Evolutionary conservation across 371 early-diverging fungal genomes (phyloP).

Genomic region (Blastocladiella emersonii): DNA sequence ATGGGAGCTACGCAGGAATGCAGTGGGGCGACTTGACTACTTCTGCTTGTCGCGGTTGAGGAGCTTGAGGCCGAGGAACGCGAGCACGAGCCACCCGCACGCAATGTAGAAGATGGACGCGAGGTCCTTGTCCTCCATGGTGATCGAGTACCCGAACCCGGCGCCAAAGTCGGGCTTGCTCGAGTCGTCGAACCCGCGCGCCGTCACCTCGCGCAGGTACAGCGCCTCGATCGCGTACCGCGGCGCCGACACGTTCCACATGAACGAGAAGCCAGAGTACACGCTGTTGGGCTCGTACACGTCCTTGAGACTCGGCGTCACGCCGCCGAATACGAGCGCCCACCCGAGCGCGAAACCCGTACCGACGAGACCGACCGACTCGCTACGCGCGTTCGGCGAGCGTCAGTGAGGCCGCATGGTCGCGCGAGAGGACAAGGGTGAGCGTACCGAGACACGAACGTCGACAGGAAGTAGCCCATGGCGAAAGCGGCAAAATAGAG

Average conservation of each 20-base stretch:
- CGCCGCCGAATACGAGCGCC: conserved; percentile 14
- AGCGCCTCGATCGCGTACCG: conserved; percentile 17
- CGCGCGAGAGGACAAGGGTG: too few species aligned
- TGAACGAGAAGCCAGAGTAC: neutral
- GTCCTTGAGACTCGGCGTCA: conserved; percentile 11
- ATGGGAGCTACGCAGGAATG: too few species aligned
- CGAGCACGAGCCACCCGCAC: conserved; percentile 25
- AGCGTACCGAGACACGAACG: conserved; percentile 10
- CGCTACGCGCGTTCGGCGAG: too few species aligned
- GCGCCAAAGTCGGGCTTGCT: neutral
- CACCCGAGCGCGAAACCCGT: conserved; percentile 14
- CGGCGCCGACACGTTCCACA: conserved; percentile 20
- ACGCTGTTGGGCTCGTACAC: conserved; percentile 3
- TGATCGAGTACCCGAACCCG: neutral
- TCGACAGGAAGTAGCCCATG: conserved; percentile 15
- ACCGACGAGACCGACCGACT: conserved; percentile 13
- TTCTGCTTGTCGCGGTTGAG: conserved; percentile 22
- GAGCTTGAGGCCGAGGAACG: conserved; percentile 30
- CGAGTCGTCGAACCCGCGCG: neutral
- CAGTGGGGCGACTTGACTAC: neutral
- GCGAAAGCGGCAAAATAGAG: conserved; percentile 18
- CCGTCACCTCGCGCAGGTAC: conserved; percentile 11
- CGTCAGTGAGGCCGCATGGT: too few species aligned
- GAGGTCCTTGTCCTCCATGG: neutral
- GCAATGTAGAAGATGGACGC: conserved; percentile 18